These are phyloP conservation scores for Moesziomyces aphidis DNA, from an alignment of 1,284 basidiomycete species.

Conservation along the genomic window DNA sequence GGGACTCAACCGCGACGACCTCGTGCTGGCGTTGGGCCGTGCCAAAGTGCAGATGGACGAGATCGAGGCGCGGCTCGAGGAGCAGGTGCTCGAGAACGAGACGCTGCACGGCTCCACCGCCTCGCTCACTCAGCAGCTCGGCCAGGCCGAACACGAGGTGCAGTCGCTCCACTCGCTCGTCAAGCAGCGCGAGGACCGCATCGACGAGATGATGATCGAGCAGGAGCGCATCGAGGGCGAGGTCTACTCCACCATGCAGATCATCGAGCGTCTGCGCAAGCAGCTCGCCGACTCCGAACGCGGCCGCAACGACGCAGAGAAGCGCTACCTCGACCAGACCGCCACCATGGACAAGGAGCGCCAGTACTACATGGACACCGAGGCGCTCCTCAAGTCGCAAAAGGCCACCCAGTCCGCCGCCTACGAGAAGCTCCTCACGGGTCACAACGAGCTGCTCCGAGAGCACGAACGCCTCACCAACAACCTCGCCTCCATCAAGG, in stretches of 20 bases:
- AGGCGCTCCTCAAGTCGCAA: conserved; percentile 52
- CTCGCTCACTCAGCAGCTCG: conserved; percentile 34
- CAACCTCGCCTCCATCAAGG: conserved; percentile 39
- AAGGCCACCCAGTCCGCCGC: conserved; percentile 42
- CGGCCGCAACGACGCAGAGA: conserved; percentile 49
- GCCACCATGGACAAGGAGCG: conserved; percentile 60
- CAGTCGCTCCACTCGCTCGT: conserved; percentile 38
- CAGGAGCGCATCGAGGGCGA: conserved; percentile 59
- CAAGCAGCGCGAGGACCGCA: conserved; percentile 52
- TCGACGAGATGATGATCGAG: conserved; percentile 58
- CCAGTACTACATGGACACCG: conserved; percentile 57
- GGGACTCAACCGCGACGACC: conserved; percentile 49
- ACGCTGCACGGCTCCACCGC: conserved; percentile 38
- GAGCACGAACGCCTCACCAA: conserved; percentile 54
- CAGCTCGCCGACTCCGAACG: conserved; percentile 52
- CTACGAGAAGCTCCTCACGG: conserved; percentile 48
- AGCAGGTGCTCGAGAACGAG: conserved; percentile 45
- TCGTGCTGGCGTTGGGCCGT: conserved; percentile 54
- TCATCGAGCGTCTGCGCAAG: conserved; percentile 54
- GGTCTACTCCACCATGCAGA: conserved; percentile 47
- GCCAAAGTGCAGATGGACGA: conserved; percentile 61
- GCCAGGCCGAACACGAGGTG: conserved; percentile 24
- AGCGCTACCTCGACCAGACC: conserved; percentile 51
- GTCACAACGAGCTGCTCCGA: conserved; percentile 47
- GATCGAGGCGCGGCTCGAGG: conserved; percentile 48